Evolutionary conservation across 148 eudicot genomes (phyloP).

Genomic region (Diospyros kaki): DNA sequence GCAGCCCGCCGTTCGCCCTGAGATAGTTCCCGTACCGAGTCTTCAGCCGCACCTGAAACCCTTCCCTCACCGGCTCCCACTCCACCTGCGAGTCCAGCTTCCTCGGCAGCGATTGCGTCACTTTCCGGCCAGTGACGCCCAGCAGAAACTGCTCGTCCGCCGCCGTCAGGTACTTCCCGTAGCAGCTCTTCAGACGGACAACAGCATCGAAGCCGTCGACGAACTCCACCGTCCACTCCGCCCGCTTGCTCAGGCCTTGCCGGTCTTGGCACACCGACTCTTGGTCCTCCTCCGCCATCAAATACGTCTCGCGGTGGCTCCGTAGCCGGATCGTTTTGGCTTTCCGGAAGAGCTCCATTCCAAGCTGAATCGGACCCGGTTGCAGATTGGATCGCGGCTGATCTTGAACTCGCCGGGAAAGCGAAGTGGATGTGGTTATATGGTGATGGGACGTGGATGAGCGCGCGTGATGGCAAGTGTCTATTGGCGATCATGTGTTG

Average conservation of each 20-base stretch:
- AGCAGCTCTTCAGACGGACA: constrained; percentile 53
- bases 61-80: constrained; percentile 82
- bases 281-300: constrained; percentile 51
- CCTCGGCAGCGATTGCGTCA: constrained; percentile 41
- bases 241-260: constrained; percentile 29
- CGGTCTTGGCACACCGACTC: constrained; percentile 63
- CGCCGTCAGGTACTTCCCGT: constrained; percentile 60
- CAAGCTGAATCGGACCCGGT: constrained; percentile 16
- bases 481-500: no score
- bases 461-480: no score
- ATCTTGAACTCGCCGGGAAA: no score
- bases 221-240: constrained; percentile 69
- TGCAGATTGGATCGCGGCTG: background rate
- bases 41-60: constrained; percentile 51
- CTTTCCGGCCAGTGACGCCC: constrained; percentile 72
- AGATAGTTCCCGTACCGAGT: constrained; percentile 69
- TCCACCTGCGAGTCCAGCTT: constrained; percentile 60
- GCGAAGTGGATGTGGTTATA: no score
- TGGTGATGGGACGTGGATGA: no score
- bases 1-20: constrained; percentile 78
- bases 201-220: constrained; percentile 33
- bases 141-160: constrained; percentile 50
- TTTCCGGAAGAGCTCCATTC: constrained; percentile 57
- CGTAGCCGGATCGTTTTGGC: constrained; percentile 57
- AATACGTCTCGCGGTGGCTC: constrained; percentile 63